Base-by-base conservation (phyloP, 139 green algal genomes). In the Astrephomene gubernaculifera region DNA sequence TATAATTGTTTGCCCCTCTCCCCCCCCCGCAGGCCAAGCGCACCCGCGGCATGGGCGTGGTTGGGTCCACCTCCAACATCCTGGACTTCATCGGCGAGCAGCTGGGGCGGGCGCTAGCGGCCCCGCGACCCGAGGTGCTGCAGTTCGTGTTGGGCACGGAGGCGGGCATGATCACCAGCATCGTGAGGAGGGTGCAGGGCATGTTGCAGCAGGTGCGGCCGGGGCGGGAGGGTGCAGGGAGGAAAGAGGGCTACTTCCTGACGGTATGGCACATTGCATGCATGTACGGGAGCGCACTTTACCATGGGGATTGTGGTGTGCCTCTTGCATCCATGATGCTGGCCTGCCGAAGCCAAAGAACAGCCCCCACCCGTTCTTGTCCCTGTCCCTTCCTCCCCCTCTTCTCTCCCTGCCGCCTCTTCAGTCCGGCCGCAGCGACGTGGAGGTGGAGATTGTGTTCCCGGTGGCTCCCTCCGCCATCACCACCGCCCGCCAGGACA, bases 111-210 rank as follows among this genome's bases (percentile, higher is more conserved):
- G 83, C 87, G 44, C 85, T 98, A 73, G 88, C 89, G 38, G 53
- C 91, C 17, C 85, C 90, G 19, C 94, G 93, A 29, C 87, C 87
- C 2, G 93, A 98, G 45, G 82, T 82, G 67, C 89, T 99, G 57
- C 90, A 95, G 89, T 98, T 99, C 88, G 95, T 99, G 72, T 93
- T 99, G 85, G 97, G 97, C 65, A 99, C 97, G 7, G 97, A 99
- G 93, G 90, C 94, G 2, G 97, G 97, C 72, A 99, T 99, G 97
- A 93, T 99, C 72, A 99, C 97, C 2, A 94, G 87, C 79, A 99
- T 99, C 83, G 97, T 99, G 87, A 88, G 94, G 64, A 93, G 92
- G 86, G 96, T 96, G 82, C 94, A 97, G 86, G 81, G 45, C 31
- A 88, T 96, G 93, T 87, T 97, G 79, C 63, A 44, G 1, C 70